Conservation (phyloP, 2,329 filamentous ascomycete genomes). For the Clarireedia homoeocarpa region DNA sequence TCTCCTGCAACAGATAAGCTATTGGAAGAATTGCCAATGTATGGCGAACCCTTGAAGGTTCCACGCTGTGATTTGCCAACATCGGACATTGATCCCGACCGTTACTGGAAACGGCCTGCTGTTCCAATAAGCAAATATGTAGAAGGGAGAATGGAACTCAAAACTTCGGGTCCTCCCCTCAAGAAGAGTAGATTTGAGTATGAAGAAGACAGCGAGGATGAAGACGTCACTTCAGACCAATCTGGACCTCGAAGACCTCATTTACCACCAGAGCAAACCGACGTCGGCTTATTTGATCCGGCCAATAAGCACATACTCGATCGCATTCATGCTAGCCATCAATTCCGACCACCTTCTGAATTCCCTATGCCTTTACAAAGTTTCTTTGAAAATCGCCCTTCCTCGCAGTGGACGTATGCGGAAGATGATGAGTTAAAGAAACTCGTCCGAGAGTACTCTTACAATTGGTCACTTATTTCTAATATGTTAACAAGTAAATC, state of each 20-base stretch:
- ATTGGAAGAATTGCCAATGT: slow-evolving; percentile 74
- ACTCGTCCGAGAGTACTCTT: slow-evolving; percentile 85
- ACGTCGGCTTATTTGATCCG: slow-evolving; percentile 81
- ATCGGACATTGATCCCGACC: slow-evolving; percentile 58
- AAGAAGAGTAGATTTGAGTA: slow-evolving; percentile 84
- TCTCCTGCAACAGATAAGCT: slow-evolving; percentile 71
- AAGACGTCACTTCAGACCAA: slow-evolving; percentile 36
- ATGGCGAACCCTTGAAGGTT: slow-evolving; percentile 54
- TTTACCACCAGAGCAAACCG: slow-evolving; percentile 59
- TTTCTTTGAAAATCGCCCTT: slow-evolving; percentile 81
- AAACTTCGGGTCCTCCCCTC: slow-evolving; percentile 53
- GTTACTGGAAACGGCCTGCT: slow-evolving; percentile 67
- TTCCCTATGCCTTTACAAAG: slow-evolving; percentile 81
- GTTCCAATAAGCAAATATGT: slow-evolving; percentile 83
- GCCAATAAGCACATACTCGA: slow-evolving; percentile 88
- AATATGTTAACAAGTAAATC: slow-evolving; percentile 69
- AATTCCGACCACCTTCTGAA: slow-evolving; percentile 88
- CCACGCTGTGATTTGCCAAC: slow-evolving; percentile 49
- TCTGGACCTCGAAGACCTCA: slow-evolving; percentile 29
- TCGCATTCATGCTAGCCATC: slow-evolving; percentile 80
- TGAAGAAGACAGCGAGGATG: slow-evolving; percentile 60
- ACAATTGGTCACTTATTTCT: slow-evolving; percentile 96
- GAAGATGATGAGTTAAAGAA: slow-evolving; percentile 86
- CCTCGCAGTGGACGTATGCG: slow-evolving; percentile 83
- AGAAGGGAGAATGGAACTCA: slow-evolving; percentile 68